Evolutionary conservation across 2,329 filamentous ascomycete species (phyloP).

Genomic region (Tolypocladium nubicola): DNA sequence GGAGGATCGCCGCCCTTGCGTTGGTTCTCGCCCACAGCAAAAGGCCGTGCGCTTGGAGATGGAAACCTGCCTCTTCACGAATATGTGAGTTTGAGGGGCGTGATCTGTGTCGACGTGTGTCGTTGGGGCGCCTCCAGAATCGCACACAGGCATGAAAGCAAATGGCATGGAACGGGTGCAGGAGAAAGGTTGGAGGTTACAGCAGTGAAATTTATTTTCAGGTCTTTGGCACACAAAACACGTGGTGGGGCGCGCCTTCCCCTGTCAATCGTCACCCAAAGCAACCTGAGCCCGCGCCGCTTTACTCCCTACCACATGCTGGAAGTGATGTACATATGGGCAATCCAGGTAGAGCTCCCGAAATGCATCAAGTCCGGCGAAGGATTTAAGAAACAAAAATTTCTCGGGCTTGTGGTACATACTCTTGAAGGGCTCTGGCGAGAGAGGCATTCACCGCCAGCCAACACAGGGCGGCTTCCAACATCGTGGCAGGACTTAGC

Average conservation of each 20-base stretch:
- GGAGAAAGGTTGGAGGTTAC: not conserved
- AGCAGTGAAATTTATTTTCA: not conserved
- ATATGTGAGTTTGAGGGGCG: not conserved
- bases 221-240: not conserved
- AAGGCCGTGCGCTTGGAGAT: not conserved
- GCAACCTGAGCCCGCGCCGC: not conserved
- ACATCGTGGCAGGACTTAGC: not conserved
- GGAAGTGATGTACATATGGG: not conserved
- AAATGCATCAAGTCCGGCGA: not conserved
- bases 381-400: no score
- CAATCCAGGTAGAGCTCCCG: not conserved
- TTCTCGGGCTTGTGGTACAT: not conserved
- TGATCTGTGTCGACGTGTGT: not conserved
- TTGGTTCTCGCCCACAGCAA: not conserved
- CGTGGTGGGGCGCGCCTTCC: not conserved
- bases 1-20: not conserved
- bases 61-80: not conserved
- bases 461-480: no score
- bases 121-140: not conserved
- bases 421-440: not conserved
- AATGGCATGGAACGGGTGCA: not conserved
- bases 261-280: not conserved
- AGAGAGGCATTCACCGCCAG: not conserved
- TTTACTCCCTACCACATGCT: not conserved
- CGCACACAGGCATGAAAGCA: not conserved